Evolutionary conservation across 116 monocot species (phyloP).

Genomic region (Dioscorea cayenensis): DNA sequence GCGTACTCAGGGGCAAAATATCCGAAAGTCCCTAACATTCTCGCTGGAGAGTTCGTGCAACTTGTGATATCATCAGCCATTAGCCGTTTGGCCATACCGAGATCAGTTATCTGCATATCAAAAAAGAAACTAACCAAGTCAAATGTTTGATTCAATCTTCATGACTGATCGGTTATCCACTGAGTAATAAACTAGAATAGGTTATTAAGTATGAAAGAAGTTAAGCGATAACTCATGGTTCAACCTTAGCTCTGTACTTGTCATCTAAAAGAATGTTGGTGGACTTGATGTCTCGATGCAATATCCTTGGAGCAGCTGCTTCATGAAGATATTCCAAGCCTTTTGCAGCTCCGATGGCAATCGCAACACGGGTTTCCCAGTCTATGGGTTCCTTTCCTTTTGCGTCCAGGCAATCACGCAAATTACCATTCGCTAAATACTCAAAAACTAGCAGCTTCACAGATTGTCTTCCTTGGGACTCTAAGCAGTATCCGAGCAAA

Average conservation of each 20-base stretch:
- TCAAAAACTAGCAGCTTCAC: slow-evolving; percentile 83
- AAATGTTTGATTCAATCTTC: neutral
- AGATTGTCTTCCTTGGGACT: slow-evolving; percentile 43
- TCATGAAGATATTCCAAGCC: slow-evolving; percentile 97
- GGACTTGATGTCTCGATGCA: slow-evolving; percentile 94
- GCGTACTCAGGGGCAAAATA: slow-evolving; percentile 99
- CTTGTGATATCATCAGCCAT: slow-evolving; percentile 56
- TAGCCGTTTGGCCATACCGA: slow-evolving; percentile 87
- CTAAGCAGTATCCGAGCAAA: slow-evolving; percentile 83
- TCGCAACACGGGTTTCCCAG: slow-evolving; percentile 66
- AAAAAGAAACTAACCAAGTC: neutral
- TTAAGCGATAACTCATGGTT: too few species aligned
- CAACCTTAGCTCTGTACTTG: slow-evolving; percentile 43
- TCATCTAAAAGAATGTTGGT: slow-evolving; percentile 94
- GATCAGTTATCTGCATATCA: slow-evolving; percentile 82
- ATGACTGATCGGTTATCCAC: neutral
- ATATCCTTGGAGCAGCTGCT: slow-evolving; percentile 83
- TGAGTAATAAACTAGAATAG: too few species aligned
- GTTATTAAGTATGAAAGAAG: neutral
- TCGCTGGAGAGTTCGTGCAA: slow-evolving; percentile 77
- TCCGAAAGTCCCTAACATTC: slow-evolving; percentile 90
- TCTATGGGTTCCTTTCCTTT: slow-evolving; percentile 46
- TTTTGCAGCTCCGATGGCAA: slow-evolving; percentile 78
- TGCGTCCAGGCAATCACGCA: slow-evolving; percentile 77
- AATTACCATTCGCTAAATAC: slow-evolving; percentile 79